phyloP scores from a whole-genome alignment of 805 yeast genomes.

The Komagataella kurtzmanii region DNA sequence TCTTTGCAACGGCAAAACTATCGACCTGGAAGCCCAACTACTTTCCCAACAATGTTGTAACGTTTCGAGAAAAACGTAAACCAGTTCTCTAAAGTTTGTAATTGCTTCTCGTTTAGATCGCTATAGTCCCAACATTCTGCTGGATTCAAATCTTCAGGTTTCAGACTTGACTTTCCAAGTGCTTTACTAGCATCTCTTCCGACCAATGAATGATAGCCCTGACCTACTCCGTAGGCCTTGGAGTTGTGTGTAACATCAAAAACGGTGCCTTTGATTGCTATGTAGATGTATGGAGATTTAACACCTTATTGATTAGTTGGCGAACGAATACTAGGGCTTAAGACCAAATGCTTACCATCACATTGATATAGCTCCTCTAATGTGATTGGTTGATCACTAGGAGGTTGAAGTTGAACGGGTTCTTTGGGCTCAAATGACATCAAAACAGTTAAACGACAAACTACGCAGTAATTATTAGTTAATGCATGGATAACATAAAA shows the following conservation, averaged over 20 bases:
- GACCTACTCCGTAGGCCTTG: constrained; percentile 66
- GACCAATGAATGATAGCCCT: constrained; percentile 55
- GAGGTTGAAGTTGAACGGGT: constrained; percentile 37
- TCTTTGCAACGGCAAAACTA: background rate
- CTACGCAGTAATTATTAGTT: constrained; percentile 4
- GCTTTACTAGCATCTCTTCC: constrained; percentile 74
- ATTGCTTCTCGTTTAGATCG: constrained; percentile 45
- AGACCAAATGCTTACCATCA: constrained; percentile 23
- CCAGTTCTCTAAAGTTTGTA: constrained; percentile 63
- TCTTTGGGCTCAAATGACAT: constrained; percentile 36
- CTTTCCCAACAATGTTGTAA: constrained; percentile 30
- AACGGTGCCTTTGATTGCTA: constrained; percentile 63
- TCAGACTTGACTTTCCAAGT: constrained; percentile 52
- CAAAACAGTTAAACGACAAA: background rate
- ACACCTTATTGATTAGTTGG: constrained; percentile 18
- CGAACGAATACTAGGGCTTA: background rate
- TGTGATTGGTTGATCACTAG: constrained; percentile 29
- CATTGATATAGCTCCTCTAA: constrained; percentile 26
- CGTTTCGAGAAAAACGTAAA: constrained; percentile 42
- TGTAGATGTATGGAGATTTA: constrained; percentile 36
- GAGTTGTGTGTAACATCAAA: constrained; percentile 64
- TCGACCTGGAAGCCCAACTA: constrained; percentile 3
- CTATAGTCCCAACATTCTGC: constrained; percentile 32
- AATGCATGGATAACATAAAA: constrained; percentile 4
- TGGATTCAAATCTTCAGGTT: constrained; percentile 33